Base-by-base conservation (phyloP, 2,329 filamentous ascomycete species). In the Cryoendolithus antarcticus region DNA sequence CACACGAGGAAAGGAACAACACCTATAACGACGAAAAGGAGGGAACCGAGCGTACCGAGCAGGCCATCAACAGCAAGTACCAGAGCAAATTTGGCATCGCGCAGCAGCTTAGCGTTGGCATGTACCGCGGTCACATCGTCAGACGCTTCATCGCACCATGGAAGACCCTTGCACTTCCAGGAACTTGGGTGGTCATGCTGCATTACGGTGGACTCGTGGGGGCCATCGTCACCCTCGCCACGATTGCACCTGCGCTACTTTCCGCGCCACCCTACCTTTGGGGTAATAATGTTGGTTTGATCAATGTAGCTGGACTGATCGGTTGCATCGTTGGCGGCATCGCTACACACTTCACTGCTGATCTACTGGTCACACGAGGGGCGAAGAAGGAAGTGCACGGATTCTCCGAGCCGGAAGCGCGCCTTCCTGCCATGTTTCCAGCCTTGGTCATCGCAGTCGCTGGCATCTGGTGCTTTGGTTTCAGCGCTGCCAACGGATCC, bases 151-250 rank as follows among this genome's bases (percentile, higher is more conserved):
- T 62, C 28, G 58, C 53, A 2, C 62, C 62, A 0, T 65, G 55
- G 49, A 51, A 55, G 10, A 52, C 55, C 1, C 48, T 64, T 9
- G 51, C 57, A 2, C 54, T 64, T 13, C 63, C 63, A 3, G 63
- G 63, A 28, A 60, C 61, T 0, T 63, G 62, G 59, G 53, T 65
- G 3, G 55, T 65, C 9, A 59, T 62, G 32, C 43, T 59, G 1
- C 62, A 62, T 51, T 65, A 66, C 39, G 61, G 61, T 4, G 63
- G 62, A 1, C 51, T 66, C 1, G 57, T 65, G 6, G 63, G 60
- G 10, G 55, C 58, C 2, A 54, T 64, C 30, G 61, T 66, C 11
- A 58, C 59, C 1, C 56, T 60, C 32, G 56, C 57, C 32, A 58
- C 53, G 2, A 51, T 66, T n/a, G 57, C 51, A 3, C 56, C 62